A percentile compares a stretch with the other conserved stretches of the same genome.
Evolutionary conservation across 2,329 filamentous ascomycete species (phyloP).

Genomic region (Fonsecaea monophora): DNA sequence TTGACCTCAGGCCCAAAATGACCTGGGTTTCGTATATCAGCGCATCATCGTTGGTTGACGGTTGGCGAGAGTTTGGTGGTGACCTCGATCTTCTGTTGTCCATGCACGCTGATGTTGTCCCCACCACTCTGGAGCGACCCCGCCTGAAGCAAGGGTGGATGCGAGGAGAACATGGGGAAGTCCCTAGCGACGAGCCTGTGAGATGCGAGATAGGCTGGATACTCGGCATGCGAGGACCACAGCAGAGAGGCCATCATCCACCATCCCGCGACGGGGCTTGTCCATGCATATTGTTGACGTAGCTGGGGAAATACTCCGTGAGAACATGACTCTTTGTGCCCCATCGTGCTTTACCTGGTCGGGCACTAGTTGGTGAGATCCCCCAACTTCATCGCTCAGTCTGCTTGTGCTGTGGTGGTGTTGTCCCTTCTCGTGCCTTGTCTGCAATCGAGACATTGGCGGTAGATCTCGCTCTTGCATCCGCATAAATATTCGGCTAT

Average conservation of each 20-base stretch:
- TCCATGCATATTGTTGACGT: constrained; percentile 9
- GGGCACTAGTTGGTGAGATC: constrained; percentile 3
- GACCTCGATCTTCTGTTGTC: constrained; percentile 14
- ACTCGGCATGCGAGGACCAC: constrained; percentile 16
- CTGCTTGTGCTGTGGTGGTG: background rate
- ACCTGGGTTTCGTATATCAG: constrained; percentile 9
- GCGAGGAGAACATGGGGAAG: constrained; percentile 24
- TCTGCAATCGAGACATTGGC: background rate
- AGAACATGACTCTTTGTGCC: background rate
- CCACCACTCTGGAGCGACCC: constrained; percentile 1
- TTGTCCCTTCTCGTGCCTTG: background rate
- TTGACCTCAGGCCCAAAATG: constrained; percentile 8
- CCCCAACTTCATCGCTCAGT: background rate
- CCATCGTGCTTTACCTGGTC: constrained; percentile 7
- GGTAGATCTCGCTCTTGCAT: background rate
- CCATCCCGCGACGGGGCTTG: background rate
- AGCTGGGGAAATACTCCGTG: constrained; percentile 18
- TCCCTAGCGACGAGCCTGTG: constrained; percentile 26
- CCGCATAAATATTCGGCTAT: constrained; percentile 13
- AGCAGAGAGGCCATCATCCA: background rate
- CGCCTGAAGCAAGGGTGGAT: constrained; percentile 3
- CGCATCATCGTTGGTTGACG: constrained; percentile 13
- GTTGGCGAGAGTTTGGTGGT: constrained; percentile 6
- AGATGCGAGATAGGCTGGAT: constrained; percentile 10
- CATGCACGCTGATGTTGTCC: constrained; percentile 19